These are phyloP conservation scores for Eutypella sp. DNA, from an alignment of 2,329 filamentous ascomycete genomes.

Conservation along the genomic window DNA sequence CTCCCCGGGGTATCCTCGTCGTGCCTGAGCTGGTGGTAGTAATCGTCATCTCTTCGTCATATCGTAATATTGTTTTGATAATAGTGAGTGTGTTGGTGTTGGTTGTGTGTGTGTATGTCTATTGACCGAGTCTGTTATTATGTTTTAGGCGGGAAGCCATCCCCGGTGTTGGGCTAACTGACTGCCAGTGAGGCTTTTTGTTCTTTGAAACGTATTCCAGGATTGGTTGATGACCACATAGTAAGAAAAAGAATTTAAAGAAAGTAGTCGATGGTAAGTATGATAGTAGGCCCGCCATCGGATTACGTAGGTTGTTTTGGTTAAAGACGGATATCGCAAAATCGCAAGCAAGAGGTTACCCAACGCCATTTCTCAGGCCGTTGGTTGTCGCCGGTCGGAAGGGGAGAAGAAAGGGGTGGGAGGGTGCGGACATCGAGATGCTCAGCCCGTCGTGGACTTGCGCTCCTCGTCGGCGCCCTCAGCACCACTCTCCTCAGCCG, in stretches of 20 bases:
- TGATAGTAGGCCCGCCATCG: too few species aligned
- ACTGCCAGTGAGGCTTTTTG: too few species aligned
- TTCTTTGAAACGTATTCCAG: too few species aligned
- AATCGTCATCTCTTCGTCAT: constrained; percentile 11
- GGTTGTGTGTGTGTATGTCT: not conserved
- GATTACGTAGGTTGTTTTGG: not conserved
- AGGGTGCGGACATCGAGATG: too few species aligned
- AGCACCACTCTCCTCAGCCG: not conserved
- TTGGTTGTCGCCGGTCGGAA: not conserved
- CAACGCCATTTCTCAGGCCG: too few species aligned
- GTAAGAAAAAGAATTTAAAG: not conserved
- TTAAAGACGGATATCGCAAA: not conserved
- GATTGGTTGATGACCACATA: too few species aligned
- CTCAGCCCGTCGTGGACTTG: not conserved
- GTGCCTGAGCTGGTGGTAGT: constrained; percentile 4
- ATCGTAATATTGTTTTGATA: constrained; percentile 1
- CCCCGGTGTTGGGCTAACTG: too few species aligned
- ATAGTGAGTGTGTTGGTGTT: not conserved
- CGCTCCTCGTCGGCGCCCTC: constrained; percentile 2
- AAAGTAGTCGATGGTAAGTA: too few species aligned
- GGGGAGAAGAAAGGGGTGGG: not conserved
- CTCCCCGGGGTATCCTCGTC: too few species aligned
- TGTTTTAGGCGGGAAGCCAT: too few species aligned
- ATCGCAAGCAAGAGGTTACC: too few species aligned
- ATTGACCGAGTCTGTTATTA: not conserved